These are phyloP conservation scores for Rhodotorula sp. DNA, from an alignment of 1,284 basidiomycete species.

Conservation along the genomic window DNA sequence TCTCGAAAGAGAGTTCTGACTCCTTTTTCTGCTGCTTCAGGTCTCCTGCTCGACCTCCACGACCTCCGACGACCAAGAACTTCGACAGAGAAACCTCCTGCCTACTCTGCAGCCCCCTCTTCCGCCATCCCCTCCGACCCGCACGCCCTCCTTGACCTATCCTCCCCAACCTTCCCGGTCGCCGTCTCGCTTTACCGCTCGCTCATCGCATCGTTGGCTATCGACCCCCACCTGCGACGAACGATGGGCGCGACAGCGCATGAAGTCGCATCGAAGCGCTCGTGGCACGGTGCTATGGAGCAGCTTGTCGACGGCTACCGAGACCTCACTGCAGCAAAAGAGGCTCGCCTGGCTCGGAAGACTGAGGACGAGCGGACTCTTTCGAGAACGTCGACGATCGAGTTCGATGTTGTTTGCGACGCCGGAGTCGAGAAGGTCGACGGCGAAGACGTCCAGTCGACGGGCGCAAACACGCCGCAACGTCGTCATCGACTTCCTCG, in stretches of 20 bases:
- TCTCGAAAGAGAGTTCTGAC: too few relatives aligned
- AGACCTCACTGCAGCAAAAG: slow-evolving; percentile 41
- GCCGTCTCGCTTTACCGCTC: slow-evolving; percentile 53
- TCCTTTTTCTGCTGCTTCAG: slow-evolving; percentile 7
- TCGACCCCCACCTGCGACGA: slow-evolving; percentile 49
- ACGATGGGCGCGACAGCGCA: slow-evolving; percentile 52
- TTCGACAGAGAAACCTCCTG: slow-evolving; percentile 13
- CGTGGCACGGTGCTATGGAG: slow-evolving; percentile 60
- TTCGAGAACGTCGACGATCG: slow-evolving; percentile 24
- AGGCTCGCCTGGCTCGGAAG: background rate
- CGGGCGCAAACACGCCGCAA: background rate
- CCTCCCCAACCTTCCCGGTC: slow-evolving; percentile 48
- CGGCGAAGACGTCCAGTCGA: background rate
- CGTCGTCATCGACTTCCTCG: background rate
- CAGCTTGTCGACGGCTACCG: slow-evolving; percentile 57
- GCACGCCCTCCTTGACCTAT: slow-evolving; percentile 28
- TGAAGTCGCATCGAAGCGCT: slow-evolving; percentile 51
- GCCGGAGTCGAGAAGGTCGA: too few relatives aligned
- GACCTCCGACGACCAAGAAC: slow-evolving; percentile 10
- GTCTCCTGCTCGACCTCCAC: slow-evolving; percentile 34
- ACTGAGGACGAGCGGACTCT: background rate
- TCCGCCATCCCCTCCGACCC: slow-evolving; percentile 44
- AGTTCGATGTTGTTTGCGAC: slow-evolving; percentile 31
- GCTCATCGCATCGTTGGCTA: slow-evolving; percentile 51
- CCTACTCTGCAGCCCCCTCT: slow-evolving; percentile 39